These are phyloP conservation scores for Teunomyces atbi DNA, from an alignment of 805 yeast genomes.

Conservation along the genomic window DNA sequence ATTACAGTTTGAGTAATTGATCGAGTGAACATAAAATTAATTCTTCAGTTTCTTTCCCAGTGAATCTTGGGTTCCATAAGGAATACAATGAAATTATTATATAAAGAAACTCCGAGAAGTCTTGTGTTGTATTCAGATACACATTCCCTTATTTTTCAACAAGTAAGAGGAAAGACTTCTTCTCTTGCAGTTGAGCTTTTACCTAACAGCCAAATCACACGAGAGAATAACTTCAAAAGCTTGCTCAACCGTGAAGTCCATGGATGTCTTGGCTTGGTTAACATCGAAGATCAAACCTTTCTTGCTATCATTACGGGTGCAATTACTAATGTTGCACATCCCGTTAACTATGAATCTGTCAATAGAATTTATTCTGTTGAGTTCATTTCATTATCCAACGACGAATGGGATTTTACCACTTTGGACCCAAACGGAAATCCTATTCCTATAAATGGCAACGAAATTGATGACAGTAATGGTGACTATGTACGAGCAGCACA, in stretches of 20 bases:
- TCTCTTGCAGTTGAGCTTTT: slow-evolving; percentile 49
- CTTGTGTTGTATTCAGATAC: slow-evolving; percentile 30
- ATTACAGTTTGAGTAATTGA: slow-evolving; percentile 4
- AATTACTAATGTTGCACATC: slow-evolving; percentile 69
- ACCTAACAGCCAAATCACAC: slow-evolving; percentile 34
- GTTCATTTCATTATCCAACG: slow-evolving; percentile 69
- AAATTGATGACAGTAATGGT: slow-evolving; percentile 24
- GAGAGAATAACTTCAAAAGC: slow-evolving; percentile 35
- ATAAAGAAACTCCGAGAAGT: slow-evolving; percentile 31
- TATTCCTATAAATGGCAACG: slow-evolving; percentile 37
- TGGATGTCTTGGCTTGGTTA: slow-evolving; percentile 82
- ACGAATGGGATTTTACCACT: slow-evolving; percentile 78
- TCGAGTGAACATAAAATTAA: slow-evolving; percentile 4
- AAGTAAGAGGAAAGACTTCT: slow-evolving; percentile 16
- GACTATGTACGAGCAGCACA: slow-evolving; percentile 41
- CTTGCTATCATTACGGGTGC: slow-evolving; percentile 79
- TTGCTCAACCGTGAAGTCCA: slow-evolving; percentile 41
- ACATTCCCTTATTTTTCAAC: slow-evolving; percentile 27
- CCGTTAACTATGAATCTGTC: slow-evolving; percentile 75
- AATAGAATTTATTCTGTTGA: slow-evolving; percentile 83
- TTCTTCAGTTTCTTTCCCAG: not conserved
- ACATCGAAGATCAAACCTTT: slow-evolving; percentile 64
- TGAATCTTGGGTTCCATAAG: not conserved
- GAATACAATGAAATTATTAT: slow-evolving; percentile 27
- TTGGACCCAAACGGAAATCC: slow-evolving; percentile 71